These are phyloP conservation scores for Trichoderma brevicompactum DNA, from an alignment of 2,329 filamentous ascomycete genomes.

Conservation along the genomic window DNA sequence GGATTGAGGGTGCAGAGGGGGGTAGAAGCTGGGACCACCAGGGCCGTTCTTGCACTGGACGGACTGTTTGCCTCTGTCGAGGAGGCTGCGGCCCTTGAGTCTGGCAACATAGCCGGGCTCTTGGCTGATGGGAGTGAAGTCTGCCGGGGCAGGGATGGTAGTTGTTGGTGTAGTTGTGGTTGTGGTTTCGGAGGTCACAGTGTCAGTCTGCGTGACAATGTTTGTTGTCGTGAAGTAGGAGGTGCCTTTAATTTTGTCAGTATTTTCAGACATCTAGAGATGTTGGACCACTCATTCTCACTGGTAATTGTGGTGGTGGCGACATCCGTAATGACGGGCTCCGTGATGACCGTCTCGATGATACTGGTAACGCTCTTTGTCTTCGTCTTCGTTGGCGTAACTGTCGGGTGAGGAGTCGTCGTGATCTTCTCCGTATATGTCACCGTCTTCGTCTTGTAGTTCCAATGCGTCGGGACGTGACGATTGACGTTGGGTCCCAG, in stretches of 20 bases:
- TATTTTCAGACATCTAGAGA: background rate
- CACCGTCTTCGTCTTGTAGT: conserved; percentile 17
- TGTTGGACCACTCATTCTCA: background rate
- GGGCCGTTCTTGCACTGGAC: conserved; percentile 12
- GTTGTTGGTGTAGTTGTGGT: conserved; percentile 20
- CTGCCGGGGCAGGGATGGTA: conserved; percentile 17
- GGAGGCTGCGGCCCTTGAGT: conserved; percentile 18
- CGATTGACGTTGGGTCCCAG: conserved; percentile 7
- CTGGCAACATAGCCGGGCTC: conserved; percentile 14
- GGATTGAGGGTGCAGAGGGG: conserved; percentile 22
- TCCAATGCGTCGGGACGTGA: conserved; percentile 20
- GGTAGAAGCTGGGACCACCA: conserved; percentile 9
- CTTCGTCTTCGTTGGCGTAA: conserved; percentile 21
- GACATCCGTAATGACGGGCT: conserved; percentile 5
- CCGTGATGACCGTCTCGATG: background rate
- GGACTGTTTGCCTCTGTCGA: background rate
- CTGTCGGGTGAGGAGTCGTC: conserved; percentile 12
- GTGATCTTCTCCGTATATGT: conserved; percentile 16
- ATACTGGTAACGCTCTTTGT: conserved; percentile 4
- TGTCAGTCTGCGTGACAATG: conserved; percentile 6
- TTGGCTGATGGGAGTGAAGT: conserved; percentile 22
- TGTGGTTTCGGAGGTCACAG: background rate
- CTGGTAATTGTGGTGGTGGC: background rate
- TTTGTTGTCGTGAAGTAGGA: conserved; percentile 15
- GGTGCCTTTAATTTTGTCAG: conserved; percentile 2